Evolutionary conservation across 1,139 yeast species (phyloP), one percentile per base, ranked within the genome.

Genomic region (Pneumocystis murina): DNA sequence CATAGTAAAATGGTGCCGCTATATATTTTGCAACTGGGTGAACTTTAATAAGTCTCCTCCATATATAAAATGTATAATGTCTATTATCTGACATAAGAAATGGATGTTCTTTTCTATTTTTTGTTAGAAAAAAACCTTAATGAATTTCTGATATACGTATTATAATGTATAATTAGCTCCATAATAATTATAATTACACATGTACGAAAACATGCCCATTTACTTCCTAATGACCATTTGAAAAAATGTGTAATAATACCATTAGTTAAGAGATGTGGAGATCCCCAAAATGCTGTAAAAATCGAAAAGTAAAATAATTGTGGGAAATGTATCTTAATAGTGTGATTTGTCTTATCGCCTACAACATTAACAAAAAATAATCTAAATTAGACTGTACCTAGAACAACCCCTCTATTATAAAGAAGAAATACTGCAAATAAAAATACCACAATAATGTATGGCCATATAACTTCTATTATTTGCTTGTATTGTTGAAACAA

Each of bases 81-180:
- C 98, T 82, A 75, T 94, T 94, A 73, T 94, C 99, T 0, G 98
- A 95, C 61, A 91, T 78, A 58, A 92, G 74, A 73, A 91, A 94
- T 12, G 97, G 97, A 72, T 94, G 98, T 3, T 84, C 84, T 10
- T 85, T 78, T 0, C 96, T 87, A 71, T 81, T 85, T n/a, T 63
- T 78, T 77, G 57, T 48, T 48, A 48, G 33, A 24, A 20, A 82
- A 78, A 43, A 12, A 64, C 66, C 76, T 78, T 28, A 75, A 55
- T 3, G 71, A 20, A 3, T 73, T 67, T 59, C 70, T 67, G 1
- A 75, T 28, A 28, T 74, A 74, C 60, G 59, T 55, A 41, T 41
- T 35, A n/a, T 20, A 30, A 41, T 61, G 61, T 10, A 35, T 33
- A 28, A 61, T 48, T 24, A 41, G 12, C n/a, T 28, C 59, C 35